Conservation (phyloP, 176 grass and related monocot genomes). For the Eleusine indica region DNA sequence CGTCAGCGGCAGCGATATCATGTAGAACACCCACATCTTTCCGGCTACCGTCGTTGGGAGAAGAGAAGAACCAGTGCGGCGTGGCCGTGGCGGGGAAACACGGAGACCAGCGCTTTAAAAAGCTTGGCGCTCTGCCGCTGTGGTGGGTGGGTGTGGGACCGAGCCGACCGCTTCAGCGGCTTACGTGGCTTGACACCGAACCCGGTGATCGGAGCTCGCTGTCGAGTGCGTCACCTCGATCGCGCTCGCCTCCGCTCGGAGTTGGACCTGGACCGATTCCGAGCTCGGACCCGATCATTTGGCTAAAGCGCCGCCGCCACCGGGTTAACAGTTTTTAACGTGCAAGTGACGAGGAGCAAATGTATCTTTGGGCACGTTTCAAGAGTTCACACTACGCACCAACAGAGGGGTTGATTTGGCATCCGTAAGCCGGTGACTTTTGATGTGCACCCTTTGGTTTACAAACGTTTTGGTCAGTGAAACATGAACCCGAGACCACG, state of each 20-base stretch:
- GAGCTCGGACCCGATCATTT: neutral
- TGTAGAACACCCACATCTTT: slow-evolving; percentile 91
- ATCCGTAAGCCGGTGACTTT: neutral
- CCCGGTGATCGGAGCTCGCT: neutral
- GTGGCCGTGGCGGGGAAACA: slow-evolving; percentile 20
- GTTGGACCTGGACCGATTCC: slow-evolving; percentile 39
- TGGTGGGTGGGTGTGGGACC: neutral
- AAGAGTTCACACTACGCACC: neutral
- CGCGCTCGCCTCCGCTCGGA: slow-evolving; percentile 2
- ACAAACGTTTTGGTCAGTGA: neutral
- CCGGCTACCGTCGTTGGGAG: neutral
- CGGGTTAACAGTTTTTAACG: neutral
- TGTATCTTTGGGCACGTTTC: neutral
- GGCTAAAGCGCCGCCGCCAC: neutral
- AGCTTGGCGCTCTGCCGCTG: neutral
- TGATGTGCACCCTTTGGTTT: neutral
- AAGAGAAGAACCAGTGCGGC: neutral
- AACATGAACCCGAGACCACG: neutral
- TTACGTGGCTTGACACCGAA: slow-evolving; percentile 5
- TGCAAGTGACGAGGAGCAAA: slow-evolving; percentile 2
- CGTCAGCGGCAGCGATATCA: slow-evolving; percentile 85
- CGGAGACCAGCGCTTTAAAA: slow-evolving; percentile 11
- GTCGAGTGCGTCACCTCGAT: neutral
- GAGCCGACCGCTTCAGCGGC: slow-evolving; percentile 34
- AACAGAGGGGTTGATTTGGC: neutral